phyloP scores from a whole-genome alignment of 2,329 filamentous ascomycete genomes.

The Cordyceps cicadae region DNA sequence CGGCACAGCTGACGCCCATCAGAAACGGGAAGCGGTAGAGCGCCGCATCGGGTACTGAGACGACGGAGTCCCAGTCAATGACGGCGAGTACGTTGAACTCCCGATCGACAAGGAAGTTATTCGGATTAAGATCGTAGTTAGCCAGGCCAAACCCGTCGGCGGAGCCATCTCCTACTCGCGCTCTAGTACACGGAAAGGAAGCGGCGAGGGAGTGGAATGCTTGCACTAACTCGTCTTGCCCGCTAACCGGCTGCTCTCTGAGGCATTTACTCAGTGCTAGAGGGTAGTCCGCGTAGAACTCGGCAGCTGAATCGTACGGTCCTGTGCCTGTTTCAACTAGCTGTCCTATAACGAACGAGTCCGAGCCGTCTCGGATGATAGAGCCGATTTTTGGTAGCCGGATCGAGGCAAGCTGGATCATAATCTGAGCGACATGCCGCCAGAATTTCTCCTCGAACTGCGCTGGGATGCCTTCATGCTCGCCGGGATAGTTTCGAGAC shows the following conservation, averaged over 20 bases:
- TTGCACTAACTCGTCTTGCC: background rate
- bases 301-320: background rate
- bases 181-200: background rate
- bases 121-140: conserved; percentile 26
- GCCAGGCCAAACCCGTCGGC: background rate
- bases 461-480: conserved; percentile 2
- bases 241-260: background rate
- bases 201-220: background rate
- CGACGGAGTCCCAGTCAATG: conserved; percentile 35
- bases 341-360: background rate
- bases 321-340: background rate
- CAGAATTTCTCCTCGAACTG: conserved; percentile 5
- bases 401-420: conserved; percentile 2
- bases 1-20: background rate
- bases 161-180: background rate
- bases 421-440: background rate
- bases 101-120: conserved; percentile 34
- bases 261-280: conserved; percentile 1
- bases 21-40: conserved; percentile 1
- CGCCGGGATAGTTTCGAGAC: background rate
- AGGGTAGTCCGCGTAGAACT: conserved; percentile 4
- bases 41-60: background rate
- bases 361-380: background rate
- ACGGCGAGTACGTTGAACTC: conserved; percentile 27
- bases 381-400: conserved; percentile 1